Base-by-base conservation (phyloP, 1,139 yeast species). In the Blastobotrys raffinosifermentans region DNA sequence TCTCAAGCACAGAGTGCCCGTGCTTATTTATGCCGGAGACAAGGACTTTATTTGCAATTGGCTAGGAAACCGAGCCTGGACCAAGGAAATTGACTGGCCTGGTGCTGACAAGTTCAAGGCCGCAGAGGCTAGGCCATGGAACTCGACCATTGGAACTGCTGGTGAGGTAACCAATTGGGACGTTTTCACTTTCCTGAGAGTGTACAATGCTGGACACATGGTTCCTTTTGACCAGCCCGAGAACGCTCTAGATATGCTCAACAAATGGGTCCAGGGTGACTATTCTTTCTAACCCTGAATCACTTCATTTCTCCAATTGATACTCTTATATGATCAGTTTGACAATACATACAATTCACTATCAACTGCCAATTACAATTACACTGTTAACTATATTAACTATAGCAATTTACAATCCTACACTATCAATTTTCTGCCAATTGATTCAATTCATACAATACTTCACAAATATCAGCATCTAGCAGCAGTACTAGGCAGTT, bases 11-110 rank as follows among this genome's bases (percentile, higher is more conserved):
- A 74, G 71, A 6, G 57, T 81, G 29, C 91, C 91, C 7, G 85
- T 81, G 7, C 69, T 82, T 56, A 69, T 82, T 42, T 83, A 81
- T 52, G 91, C 89, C 5, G 94, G 94, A 55, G 93, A 83, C 62
- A 82, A 82, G 61, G 94, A 83, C 60, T 82, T 73, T 58, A 82
- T 83, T 48, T 83, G 94, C 65, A 83, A 83, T 64, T 82, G 93
- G 93, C 69, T 82, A 52, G 94, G 93, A 45, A 81, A 80, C 62
- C 71, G 72, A 53, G 89, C 80, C 3, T 82, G 93, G 93, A 65
- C 82, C 29, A 69, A 80, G 50, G 67, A 61, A 40, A 70, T 83
- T 49, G 76, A 75, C 41, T 83, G 87, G 84, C 41, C 50, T 7
- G 61, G 61, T 18, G 60, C 60, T 34, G 52, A 56, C 19, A 53